Conservation (phyloP, 306 rosid genomes). For the Crataegus laevigata region DNA sequence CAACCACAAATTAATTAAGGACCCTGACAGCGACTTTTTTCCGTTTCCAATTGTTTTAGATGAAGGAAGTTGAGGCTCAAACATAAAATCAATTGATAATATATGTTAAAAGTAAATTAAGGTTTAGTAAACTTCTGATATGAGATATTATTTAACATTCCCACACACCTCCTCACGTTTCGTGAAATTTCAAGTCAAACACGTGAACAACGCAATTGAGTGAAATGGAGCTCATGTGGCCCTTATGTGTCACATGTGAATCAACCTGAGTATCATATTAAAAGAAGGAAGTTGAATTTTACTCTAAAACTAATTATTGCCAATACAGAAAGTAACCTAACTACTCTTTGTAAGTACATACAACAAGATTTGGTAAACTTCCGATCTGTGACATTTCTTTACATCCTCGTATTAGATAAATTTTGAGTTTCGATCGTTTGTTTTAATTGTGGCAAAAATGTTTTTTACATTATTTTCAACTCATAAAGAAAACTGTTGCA, state of each 20-base stretch:
- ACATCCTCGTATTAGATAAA: no score
- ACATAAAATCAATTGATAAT: no score
- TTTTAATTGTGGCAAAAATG: neutral
- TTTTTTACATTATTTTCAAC: neutral
- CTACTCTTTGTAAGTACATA: no score
- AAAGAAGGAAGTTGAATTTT: neutral
- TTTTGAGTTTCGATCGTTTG: neutral
- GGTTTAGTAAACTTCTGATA: neutral
- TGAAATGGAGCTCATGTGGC: neutral
- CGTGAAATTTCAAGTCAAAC: no score
- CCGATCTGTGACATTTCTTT: neutral
- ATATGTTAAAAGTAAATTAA: no score
- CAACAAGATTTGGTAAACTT: neutral
- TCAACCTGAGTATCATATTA: neutral
- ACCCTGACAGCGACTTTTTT: no score
- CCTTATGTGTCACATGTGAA: neutral
- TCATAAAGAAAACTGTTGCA: neutral
- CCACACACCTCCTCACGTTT: neutral
- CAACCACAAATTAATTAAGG: no score
- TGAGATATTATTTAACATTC: neutral
- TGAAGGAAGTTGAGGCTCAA: no score
- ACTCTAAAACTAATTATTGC: neutral
- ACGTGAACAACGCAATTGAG: neutral
- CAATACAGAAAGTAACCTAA: neutral
- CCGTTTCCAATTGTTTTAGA: no score